Evolutionary conservation across 768 basidiomycete genomes (phyloP).

Genomic region (Boletus eberwhitei): DNA sequence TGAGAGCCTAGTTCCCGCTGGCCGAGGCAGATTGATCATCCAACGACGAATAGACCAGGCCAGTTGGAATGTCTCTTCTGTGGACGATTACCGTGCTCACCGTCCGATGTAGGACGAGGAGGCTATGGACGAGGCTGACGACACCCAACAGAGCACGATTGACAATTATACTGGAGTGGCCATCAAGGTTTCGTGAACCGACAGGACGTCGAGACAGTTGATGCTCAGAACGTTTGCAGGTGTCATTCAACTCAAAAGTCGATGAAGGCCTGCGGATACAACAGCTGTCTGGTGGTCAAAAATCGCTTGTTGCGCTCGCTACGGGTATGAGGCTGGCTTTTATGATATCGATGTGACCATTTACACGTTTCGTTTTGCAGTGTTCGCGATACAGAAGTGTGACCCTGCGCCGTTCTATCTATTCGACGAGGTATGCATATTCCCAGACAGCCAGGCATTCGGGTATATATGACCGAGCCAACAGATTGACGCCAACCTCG

Average conservation of each 20-base stretch:
- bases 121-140: slow-evolving; percentile 67
- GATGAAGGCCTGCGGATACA: slow-evolving; percentile 97
- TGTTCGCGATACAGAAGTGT: slow-evolving; percentile 98
- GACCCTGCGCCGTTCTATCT: slow-evolving; percentile 99
- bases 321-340: slow-evolving; percentile 51
- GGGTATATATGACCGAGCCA: neutral
- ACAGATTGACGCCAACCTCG: slow-evolving; percentile 95
- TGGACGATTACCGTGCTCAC: neutral
- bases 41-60: slow-evolving; percentile 88
- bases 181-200: slow-evolving; percentile 62
- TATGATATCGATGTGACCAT: neutral
- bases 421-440: slow-evolving; percentile 78
- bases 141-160: slow-evolving; percentile 69
- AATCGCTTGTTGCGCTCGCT: slow-evolving; percentile 93
- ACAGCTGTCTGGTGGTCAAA: slow-evolving; percentile 96
- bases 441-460: neutral
- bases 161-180: slow-evolving; percentile 97
- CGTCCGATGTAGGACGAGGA: slow-evolving; percentile 51
- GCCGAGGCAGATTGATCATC: slow-evolving; percentile 87
- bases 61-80: neutral
- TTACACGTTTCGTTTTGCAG: slow-evolving; percentile 37
- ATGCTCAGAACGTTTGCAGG: slow-evolving; percentile 42
- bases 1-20: slow-evolving; percentile 92
- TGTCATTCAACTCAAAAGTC: slow-evolving; percentile 98
- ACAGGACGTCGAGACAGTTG: neutral